These are phyloP conservation scores for Bryoglossum gracile DNA, from an alignment of 495 filamentous ascomycete genomes.

Conservation along the genomic window DNA sequence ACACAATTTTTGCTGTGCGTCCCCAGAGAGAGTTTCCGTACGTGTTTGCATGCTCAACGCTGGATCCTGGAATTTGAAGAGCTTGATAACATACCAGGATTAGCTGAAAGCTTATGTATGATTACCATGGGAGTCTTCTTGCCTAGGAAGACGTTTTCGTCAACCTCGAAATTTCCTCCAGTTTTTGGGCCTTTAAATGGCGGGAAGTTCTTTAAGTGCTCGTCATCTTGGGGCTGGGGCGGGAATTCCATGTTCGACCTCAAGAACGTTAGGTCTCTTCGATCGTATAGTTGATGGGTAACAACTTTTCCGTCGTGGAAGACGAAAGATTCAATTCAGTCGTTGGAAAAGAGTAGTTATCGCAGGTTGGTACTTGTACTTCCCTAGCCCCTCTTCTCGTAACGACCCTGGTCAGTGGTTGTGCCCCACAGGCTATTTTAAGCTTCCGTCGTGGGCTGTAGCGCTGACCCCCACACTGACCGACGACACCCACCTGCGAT, in stretches of 20 bases:
- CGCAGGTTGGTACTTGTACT: too few relatives aligned
- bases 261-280: background rate
- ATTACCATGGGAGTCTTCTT: background rate
- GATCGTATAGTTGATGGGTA: background rate
- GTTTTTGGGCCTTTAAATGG: background rate
- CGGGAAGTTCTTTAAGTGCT: background rate
- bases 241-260: background rate
- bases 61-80: background rate
- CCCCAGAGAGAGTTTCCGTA: conserved; percentile 5
- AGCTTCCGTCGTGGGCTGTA: too few relatives aligned
- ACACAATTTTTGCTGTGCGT: conserved; percentile 2
- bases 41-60: background rate
- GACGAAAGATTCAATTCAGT: background rate
- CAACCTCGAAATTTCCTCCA: conserved; percentile 6
- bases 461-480: too few relatives aligned
- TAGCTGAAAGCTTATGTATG: background rate
- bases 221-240: background rate
- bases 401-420: too few relatives aligned
- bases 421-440: too few relatives aligned
- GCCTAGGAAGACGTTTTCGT: background rate
- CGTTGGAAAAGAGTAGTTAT: too few relatives aligned
- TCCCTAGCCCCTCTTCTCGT: too few relatives aligned
- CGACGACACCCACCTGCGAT: too few relatives aligned
- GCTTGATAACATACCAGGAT: background rate
- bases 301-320: background rate